These are phyloP conservation scores for Suhomyces emberorum DNA, from an alignment of 805 yeast genomes.

Conservation along the genomic window DNA sequence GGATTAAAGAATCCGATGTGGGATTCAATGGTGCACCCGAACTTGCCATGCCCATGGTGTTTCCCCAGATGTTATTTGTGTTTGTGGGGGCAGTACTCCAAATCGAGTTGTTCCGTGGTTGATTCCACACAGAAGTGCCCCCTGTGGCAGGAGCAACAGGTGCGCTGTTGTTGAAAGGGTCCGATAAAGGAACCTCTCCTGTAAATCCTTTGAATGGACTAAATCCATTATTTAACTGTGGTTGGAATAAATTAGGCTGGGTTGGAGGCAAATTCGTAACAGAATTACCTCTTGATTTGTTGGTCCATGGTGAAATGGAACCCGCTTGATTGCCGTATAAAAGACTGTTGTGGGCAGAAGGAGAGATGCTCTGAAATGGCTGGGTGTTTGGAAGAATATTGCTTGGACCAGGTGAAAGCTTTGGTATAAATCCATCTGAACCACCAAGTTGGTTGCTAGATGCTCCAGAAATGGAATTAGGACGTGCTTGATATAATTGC, in stretches of 20 bases:
- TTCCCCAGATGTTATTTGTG: conserved; percentile 7
- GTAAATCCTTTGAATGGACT: conserved; percentile 16
- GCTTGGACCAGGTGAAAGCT: not conserved
- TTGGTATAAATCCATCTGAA: conserved; percentile 2
- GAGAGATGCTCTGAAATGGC: conserved; percentile 5
- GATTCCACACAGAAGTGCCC: conserved; percentile 12
- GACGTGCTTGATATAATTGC: conserved; percentile 34
- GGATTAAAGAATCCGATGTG: conserved; percentile 25
- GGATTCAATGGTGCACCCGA: conserved; percentile 1
- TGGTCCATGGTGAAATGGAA: conserved; percentile 12
- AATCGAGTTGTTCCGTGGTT: conserved; percentile 25
- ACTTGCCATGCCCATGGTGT: conserved; percentile 1
- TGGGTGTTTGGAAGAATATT: conserved; percentile 1
- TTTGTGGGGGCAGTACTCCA: conserved; percentile 22
- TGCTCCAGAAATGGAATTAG: conserved; percentile 13
- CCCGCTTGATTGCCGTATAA: conserved; percentile 3
- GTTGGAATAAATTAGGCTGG: conserved; percentile 4
- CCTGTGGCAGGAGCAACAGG: not conserved
- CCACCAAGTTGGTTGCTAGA: not conserved
- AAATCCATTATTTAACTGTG: conserved; percentile 9
- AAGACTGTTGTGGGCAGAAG: conserved; percentile 6
- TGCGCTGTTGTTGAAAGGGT: conserved; percentile 2
- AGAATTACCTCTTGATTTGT: conserved; percentile 11
- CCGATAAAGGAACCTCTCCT: not conserved
- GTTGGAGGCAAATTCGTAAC: not conserved